A percentile compares a stretch with the other conserved stretches of the same genome.
These are phyloP conservation scores for Lanmaoa pseudosensibilis DNA, from an alignment of 768 basidiomycete species.

Conservation along the genomic window DNA sequence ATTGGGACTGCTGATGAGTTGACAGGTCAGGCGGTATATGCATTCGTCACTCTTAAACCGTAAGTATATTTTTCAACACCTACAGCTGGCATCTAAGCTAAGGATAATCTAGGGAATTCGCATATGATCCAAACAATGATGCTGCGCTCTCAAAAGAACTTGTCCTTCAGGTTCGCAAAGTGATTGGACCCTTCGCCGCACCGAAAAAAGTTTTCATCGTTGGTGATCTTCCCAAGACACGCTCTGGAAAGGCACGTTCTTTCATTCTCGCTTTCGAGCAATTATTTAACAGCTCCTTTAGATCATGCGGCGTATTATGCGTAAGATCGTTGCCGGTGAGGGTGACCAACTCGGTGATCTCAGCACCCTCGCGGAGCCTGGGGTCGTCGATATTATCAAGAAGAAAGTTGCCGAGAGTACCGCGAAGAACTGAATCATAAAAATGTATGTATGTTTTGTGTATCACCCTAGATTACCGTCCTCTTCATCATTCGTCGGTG, in stretches of 20 bases:
- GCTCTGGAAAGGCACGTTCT: slow-evolving; percentile 77
- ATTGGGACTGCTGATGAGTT: slow-evolving; percentile 85
- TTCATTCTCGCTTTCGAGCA: neutral
- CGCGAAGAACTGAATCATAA: slow-evolving; percentile 17
- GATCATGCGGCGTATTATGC: slow-evolving; percentile 95
- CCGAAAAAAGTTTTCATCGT: slow-evolving; percentile 91
- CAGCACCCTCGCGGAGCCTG: slow-evolving; percentile 88
- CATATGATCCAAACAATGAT: slow-evolving; percentile 71
- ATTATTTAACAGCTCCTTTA: slow-evolving; percentile 18
- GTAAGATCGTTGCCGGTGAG: slow-evolving; percentile 94
- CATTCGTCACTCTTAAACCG: slow-evolving; percentile 96
- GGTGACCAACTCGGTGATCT: slow-evolving; percentile 95
- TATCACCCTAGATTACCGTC: neutral
- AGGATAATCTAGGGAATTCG: slow-evolving; percentile 64
- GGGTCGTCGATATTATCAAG: slow-evolving; percentile 83
- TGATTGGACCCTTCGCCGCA: slow-evolving; percentile 96
- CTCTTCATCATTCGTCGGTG: neutral
- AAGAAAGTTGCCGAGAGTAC: slow-evolving; percentile 60
- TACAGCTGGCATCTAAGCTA: neutral
- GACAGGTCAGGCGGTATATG: slow-evolving; percentile 91
- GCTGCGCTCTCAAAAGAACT: slow-evolving; percentile 78
- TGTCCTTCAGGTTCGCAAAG: slow-evolving; percentile 92
- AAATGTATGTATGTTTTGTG: no score
- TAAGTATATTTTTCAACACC: slow-evolving; percentile 38
- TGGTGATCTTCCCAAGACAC: slow-evolving; percentile 87